Percentiles rank a stretch among this genome's conserved stretches.
phyloP scores from a whole-genome alignment of 176 grass and related monocot genomes.

The Aegilops tauschii region DNA sequence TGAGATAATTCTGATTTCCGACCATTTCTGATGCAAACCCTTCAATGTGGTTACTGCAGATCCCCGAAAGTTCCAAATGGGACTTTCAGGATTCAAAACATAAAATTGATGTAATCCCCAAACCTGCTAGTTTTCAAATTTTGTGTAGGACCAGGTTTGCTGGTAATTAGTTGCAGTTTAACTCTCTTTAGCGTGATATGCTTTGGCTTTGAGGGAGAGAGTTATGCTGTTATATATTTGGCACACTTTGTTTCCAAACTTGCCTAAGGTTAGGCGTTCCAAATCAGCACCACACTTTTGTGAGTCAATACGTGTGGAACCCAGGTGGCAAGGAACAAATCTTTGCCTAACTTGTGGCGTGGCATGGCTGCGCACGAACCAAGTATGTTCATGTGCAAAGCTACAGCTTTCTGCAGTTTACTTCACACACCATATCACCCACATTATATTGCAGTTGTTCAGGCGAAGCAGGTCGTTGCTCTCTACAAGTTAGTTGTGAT shows the following conservation, averaged over 20 bases:
- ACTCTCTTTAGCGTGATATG: neutral
- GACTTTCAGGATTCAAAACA: neutral
- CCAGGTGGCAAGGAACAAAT: neutral
- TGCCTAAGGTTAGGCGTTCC: too few species aligned
- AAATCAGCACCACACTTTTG: neutral
- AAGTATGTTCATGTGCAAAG: neutral
- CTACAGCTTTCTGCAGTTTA: neutral
- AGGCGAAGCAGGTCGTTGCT: neutral
- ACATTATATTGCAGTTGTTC: neutral
- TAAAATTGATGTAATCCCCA: neutral
- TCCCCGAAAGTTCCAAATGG: neutral
- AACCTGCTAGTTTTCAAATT: neutral
- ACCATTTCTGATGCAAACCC: neutral
- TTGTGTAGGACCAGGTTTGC: neutral
- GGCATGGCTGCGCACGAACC: neutral
- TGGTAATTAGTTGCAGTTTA: neutral
- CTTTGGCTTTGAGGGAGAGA: neutral
- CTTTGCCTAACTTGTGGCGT: neutral
- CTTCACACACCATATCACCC: neutral
- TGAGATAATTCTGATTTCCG: neutral
- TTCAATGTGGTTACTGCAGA: neutral
- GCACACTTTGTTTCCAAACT: too few species aligned
- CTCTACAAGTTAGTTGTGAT: neutral
- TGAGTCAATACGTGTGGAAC: neutral
- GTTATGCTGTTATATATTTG: neutral